Evolutionary conservation across 2,329 filamentous ascomycete species (phyloP), one percentile per base, ranked within the genome.

Genomic region (Neofusicoccum kwambonambiense): DNA sequence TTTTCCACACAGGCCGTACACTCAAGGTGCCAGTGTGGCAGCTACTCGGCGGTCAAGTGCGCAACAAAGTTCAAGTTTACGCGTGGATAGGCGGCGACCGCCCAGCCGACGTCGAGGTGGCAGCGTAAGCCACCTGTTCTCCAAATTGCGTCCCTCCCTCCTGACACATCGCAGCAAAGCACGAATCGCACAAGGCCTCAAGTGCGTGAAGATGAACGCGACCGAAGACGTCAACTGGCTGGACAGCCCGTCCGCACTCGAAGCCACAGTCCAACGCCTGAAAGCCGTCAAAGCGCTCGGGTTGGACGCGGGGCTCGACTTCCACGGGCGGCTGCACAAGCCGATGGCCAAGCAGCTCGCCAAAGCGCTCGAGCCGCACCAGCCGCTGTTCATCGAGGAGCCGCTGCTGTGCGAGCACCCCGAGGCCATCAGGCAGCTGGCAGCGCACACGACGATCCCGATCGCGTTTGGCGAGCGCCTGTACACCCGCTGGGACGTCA

Each of bases 291-390:
- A 90, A 72, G 81, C 82, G 0, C 77, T 91, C 0, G 90, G 90
- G 1, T 83, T 93, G 68, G 90, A 93, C 64, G 90, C 84, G 0
- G 90, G 87, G 1, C 81, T 93, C 27, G 91, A 93, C 70, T 93
- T 93, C 75, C 91, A 93, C 72, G 90, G 90, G 2, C 85, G 90
- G 6, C 80, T 92, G 0, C 90, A 92, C 76, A 89, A 89, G 67
- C 88, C 89, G 15, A 92, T 93, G 89, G 90, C 90, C 0, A 91
- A 90, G 69, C 90, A 92, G 69, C 82, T 93, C 2, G 89, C 88
- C 1, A 83, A 84, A 65, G 81, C 84, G 0, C 81, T 93, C 0
- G 89, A 89, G 67, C 88, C 89, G 0, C 83, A 90, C 68, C 81
- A 81, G 1, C 90, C 89, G 0, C 77, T 93, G n/a, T 93, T 92